Evolutionary conservation across 768 basidiomycete species (phyloP).

Genomic region (Dentipellis fragilis): DNA sequence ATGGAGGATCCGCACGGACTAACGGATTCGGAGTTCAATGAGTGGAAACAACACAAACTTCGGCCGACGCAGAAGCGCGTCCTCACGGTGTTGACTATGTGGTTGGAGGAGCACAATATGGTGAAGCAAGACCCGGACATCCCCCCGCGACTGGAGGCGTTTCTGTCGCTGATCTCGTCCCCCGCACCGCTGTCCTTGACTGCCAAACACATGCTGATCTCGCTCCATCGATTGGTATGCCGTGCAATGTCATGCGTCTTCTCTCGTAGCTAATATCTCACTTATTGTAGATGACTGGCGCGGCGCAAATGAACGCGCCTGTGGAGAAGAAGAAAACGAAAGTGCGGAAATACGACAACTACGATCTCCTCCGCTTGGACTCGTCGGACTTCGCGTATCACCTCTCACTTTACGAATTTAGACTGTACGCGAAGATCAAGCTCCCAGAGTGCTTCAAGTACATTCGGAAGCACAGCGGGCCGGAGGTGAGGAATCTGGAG

Average conservation of each 20-base stretch:
- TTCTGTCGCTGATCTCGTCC: constrained; percentile 30
- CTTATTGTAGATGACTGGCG: background rate
- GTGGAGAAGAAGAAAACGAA: constrained; percentile 21
- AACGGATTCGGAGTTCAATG: constrained; percentile 39
- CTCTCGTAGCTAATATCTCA: background rate
- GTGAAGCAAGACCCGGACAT: constrained; percentile 58
- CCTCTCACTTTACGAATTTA: constrained; percentile 64
- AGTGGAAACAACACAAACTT: constrained; percentile 58
- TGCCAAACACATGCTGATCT: constrained; percentile 40
- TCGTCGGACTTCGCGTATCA: constrained; percentile 70
- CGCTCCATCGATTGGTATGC: constrained; percentile 47
- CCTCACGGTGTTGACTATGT: constrained; percentile 43
- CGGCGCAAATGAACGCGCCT: constrained; percentile 10
- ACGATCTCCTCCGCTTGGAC: constrained; percentile 57
- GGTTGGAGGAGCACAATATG: constrained; percentile 53
- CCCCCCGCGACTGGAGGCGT: constrained; percentile 44
- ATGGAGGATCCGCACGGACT: constrained; percentile 37
- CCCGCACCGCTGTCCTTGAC: constrained; percentile 32
- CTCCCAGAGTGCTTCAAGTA: constrained; percentile 69
- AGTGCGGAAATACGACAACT: constrained; percentile 41
- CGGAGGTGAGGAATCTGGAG: constrained; percentile 32
- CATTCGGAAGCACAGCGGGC: constrained; percentile 28
- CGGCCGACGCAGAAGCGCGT: constrained; percentile 55
- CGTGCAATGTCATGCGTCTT: background rate
- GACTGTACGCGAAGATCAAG: constrained; percentile 58